A percentile compares a stretch with the other conserved stretches of the same genome.
Evolutionary conservation across 1,284 basidiomycete species (phyloP).

Genomic region (Microbotryum silenes-acaulis): DNA sequence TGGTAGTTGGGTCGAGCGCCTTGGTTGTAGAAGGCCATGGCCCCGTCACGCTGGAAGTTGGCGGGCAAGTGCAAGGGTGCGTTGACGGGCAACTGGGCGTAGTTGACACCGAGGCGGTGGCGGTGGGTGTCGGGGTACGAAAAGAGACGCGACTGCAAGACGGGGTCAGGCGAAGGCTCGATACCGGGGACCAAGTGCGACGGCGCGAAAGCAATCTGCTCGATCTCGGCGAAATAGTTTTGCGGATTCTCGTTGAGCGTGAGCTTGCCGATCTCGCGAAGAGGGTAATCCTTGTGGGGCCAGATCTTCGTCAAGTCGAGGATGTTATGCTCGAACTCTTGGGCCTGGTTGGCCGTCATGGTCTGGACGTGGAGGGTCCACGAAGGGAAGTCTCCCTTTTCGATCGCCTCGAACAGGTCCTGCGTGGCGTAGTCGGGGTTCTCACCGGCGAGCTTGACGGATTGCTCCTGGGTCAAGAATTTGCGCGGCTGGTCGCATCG

Average conservation of each 20-base stretch:
- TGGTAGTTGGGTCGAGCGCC: slow-evolving; percentile 79
- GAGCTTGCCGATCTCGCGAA: slow-evolving; percentile 74
- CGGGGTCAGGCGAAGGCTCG: slow-evolving; percentile 80
- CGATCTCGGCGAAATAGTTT: slow-evolving; percentile 54
- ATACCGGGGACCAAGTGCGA: slow-evolving; percentile 78
- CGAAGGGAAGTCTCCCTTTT: slow-evolving; percentile 62
- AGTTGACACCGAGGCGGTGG: slow-evolving; percentile 65
- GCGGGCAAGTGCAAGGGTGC: slow-evolving; percentile 44
- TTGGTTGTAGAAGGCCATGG: slow-evolving; percentile 63
- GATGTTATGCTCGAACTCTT: slow-evolving; percentile 61
- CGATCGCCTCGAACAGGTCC: slow-evolving; percentile 69
- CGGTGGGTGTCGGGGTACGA: slow-evolving; percentile 92
- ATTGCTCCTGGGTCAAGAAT: slow-evolving; percentile 53
- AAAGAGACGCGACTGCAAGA: slow-evolving; percentile 86
- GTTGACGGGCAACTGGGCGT: slow-evolving; percentile 83
- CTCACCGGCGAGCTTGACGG: slow-evolving; percentile 54
- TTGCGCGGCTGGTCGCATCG: slow-evolving; percentile 69
- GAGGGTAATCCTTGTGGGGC: slow-evolving; percentile 58
- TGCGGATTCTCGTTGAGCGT: slow-evolving; percentile 76
- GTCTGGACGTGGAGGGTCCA: slow-evolving; percentile 64
- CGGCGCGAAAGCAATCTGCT: slow-evolving; percentile 69
- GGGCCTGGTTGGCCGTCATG: slow-evolving; percentile 70
- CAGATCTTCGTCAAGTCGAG: slow-evolving; percentile 75
- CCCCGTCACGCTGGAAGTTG: slow-evolving; percentile 66
- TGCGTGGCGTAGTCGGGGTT: slow-evolving; percentile 77